These are phyloP conservation scores for Delphinella strobiligena DNA, from an alignment of 2,329 filamentous ascomycete species.

Conservation along the genomic window DNA sequence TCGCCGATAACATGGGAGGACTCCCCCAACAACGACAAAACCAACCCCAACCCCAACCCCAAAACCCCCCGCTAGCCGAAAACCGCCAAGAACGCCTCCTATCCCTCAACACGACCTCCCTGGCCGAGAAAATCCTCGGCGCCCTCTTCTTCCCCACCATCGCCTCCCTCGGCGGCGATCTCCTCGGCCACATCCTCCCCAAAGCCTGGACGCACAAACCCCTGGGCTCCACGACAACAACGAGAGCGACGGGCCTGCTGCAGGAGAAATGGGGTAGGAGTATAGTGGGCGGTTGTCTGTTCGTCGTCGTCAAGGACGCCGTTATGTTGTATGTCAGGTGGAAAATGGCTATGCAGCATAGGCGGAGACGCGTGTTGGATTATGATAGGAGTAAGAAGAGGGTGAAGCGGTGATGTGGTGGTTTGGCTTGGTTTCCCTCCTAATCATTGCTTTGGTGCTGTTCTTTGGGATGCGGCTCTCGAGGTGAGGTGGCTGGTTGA, in stretches of 20 bases:
- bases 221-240: conserved; percentile 15
- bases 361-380: conserved; percentile 32
- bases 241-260: conserved; percentile 51
- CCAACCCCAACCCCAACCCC: conserved; percentile 6
- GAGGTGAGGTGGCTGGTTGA: too few relatives aligned
- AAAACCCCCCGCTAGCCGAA: conserved; percentile 19
- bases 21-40: conserved; percentile 10
- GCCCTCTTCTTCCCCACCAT: conserved; percentile 72
- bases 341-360: conserved; percentile 37
- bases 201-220: conserved; percentile 41
- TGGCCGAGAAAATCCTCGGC: conserved; percentile 51
- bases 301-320: conserved; percentile 68
- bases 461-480: too few relatives aligned
- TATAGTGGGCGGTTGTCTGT: conserved; percentile 76
- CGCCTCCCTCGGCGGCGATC: conserved; percentile 64
- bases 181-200: conserved; percentile 59
- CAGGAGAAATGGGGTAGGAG: conserved; percentile 83
- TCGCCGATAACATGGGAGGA: conserved; percentile 10
- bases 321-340: conserved; percentile 47
- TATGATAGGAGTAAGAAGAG: conserved; percentile 14
- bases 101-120: conserved; percentile 39
- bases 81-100: conserved; percentile 27
- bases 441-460: too few relatives aligned
- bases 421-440: too few relatives aligned
- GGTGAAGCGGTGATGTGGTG: neutral